Evolutionary conservation across 257 asterid genomes (phyloP), one percentile per base, ranked within the genome.

Genomic region (Petunia axillaris): DNA sequence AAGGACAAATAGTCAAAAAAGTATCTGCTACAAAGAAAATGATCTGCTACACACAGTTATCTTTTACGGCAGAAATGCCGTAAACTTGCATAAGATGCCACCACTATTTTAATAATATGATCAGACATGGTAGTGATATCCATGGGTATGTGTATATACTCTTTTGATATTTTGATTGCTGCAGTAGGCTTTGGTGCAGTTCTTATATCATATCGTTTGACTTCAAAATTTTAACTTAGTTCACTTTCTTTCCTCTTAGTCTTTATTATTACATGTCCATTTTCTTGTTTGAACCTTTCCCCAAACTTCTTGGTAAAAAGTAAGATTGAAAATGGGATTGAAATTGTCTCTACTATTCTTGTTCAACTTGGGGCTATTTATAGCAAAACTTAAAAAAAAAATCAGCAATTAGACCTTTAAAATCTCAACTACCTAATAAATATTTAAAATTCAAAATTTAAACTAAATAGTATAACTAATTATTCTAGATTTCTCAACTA

Each of bases 251-350:
- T 73, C 62, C 25, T 48, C 62, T 50, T 73, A 25, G 62, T 50
- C 36, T 52, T 8, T 13, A 11, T 73, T 73, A 39, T 43, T 43
- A n/a, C 76, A 68, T 67, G 55, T 67, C 75, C 35, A 73, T 46
- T 25, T 48, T 71, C 60, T 71, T 50, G 60, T 52, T 73, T 36
- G 81, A 78, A 46, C 67, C 60, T 37, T 80, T 37, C 53, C 82
- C 53, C 59, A 36, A 36, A 73, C 16, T 78, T 80, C 36, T 3
- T 77, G 64, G 75, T 41, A 70, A 25, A 25, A 25, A 25, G 25
- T 25, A 25, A 25, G 25, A 25, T 25, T 25, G 25, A 25, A 25
- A 25, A 25, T 25, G 25, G 25, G 25, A 25, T 25, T 25, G 25
- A 25, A 25, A 25, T 25, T 25, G 25, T 25, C 25, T 25, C 25